Base-by-base conservation (phyloP, 805 yeast species). In the Wickerhamiella musiphila region DNA sequence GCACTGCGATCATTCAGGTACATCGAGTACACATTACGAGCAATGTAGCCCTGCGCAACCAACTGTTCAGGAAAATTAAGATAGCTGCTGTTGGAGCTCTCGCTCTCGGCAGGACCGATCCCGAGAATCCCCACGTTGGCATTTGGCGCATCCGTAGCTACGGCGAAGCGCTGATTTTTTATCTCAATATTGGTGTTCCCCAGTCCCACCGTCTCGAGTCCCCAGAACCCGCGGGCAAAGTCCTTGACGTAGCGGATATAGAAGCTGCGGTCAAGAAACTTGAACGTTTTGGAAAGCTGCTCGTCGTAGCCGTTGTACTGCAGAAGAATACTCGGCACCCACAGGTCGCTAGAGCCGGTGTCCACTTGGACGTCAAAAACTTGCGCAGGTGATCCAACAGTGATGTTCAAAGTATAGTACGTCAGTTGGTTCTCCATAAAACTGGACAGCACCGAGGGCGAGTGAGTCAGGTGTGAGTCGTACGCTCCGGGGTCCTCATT, bases 101-200 rank as follows among this genome's bases (percentile, higher is more conserved):
- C 50, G 13, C 44, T 28, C 20, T 35, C 41, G 4, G 39, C 18
- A 2, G 46, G 49, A 1, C 50, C 49, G 18, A 47, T 44, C 5
- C 57, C 57, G 15, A 53, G 39, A 27, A 51, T 44, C 33, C 93
- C 92, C 46, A 44, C 38, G 2, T 66, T 56, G 6, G 68, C 53
- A 7, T 84, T 73, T 31, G 72, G 68, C 1, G 83, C 66, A 20
- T 56, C 49, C 45, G 73, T 72, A 5, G 78, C 86, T 17, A 82
- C 70, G 1, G 86, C 94, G 51, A 82, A 66, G n/a, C 79, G 70
- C 26, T 77, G 54, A 35, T 60, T 55, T 1, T 58, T 38, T 10
- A 77, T 59, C 11, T 63, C 51, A 12, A 33, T 32, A 23, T 28
- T 27, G 8, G 34, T 24, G 31, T 61, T 66, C 32, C 70, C 68